A percentile compares a stretch with the other conserved stretches of the same genome.
phyloP scores from a whole-genome alignment of 352 stramenopile genomes.

The Globisporangium parvum region DNA sequence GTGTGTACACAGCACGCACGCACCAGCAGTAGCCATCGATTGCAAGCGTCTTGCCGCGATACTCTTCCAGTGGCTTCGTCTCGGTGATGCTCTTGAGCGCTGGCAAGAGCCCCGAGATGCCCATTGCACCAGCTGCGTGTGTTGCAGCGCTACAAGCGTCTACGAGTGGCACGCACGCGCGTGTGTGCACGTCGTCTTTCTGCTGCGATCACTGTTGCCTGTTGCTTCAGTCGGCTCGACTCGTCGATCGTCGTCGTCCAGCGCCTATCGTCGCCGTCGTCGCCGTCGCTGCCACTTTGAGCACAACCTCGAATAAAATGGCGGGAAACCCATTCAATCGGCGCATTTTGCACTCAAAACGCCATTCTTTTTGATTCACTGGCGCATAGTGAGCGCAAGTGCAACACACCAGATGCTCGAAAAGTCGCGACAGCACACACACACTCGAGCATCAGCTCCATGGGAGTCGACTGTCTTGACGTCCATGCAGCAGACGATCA shows the following conservation, averaged over 20 bases:
- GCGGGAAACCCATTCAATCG: conserved; percentile 19
- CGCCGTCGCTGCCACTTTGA: too few relatives aligned
- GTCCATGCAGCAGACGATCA: not conserved
- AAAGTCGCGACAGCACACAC: not conserved
- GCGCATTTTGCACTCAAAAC: not conserved
- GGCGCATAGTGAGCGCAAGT: conserved; percentile 1
- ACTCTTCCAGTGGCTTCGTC: conserved; percentile 43
- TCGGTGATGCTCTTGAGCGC: conserved; percentile 77
- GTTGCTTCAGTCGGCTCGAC: too few relatives aligned
- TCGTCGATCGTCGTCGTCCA: too few relatives aligned
- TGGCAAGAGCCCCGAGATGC: conserved; percentile 50
- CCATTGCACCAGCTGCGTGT: conserved; percentile 20
- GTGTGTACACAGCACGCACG: not conserved
- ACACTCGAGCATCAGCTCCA: too few relatives aligned
- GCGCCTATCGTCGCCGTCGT: too few relatives aligned
- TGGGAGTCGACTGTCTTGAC: too few relatives aligned
- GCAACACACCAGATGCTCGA: not conserved
- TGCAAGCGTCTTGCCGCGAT: conserved; percentile 57
- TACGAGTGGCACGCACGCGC: not conserved
- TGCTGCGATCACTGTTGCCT: too few relatives aligned
- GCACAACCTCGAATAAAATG: conserved; percentile 17
- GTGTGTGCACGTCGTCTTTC: too few relatives aligned
- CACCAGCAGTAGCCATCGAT: conserved; percentile 85
- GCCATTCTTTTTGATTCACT: not conserved
- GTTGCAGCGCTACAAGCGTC: not conserved